Percentiles rank a stretch among this genome's conserved stretches.
phyloP scores from a whole-genome alignment of 768 basidiomycete genomes.

The Rickenella mellea region DNA sequence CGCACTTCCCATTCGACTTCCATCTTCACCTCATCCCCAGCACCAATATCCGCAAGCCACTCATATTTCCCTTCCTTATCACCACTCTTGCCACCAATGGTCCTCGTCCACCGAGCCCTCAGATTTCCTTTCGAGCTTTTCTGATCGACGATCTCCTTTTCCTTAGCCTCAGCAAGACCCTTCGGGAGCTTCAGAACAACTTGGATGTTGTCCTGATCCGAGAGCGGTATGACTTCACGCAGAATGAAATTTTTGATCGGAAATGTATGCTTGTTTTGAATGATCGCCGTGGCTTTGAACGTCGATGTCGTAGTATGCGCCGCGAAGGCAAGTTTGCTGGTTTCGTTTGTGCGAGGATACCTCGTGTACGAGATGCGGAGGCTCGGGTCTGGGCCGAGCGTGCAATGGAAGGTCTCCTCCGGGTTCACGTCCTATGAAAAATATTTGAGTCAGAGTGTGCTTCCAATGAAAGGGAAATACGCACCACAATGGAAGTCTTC shows the following conservation, averaged over 20 bases:
- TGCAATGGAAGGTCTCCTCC: slow-evolving; percentile 43
- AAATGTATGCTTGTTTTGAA: slow-evolving; percentile 33
- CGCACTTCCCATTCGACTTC: slow-evolving; percentile 20
- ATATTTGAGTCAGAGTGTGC: neutral
- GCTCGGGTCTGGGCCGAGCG: slow-evolving; percentile 32
- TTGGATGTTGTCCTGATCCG: slow-evolving; percentile 18
- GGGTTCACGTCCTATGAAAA: slow-evolving; percentile 33
- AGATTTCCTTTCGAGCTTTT: slow-evolving; percentile 12
- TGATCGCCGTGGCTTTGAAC: slow-evolving; percentile 3
- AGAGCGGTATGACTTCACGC: slow-evolving; percentile 18
- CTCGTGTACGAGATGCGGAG: slow-evolving; percentile 30
- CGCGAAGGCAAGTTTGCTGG: slow-evolving; percentile 27
- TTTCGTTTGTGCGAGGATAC: slow-evolving; percentile 36
- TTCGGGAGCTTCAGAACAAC: slow-evolving; percentile 17
- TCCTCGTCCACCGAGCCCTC: slow-evolving; percentile 10
- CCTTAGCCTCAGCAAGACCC: slow-evolving; percentile 14
- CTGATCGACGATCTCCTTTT: slow-evolving; percentile 3
- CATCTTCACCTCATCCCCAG: slow-evolving; percentile 16
- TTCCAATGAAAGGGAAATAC: slow-evolving; percentile 2
- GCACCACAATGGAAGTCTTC: slow-evolving; percentile 12
- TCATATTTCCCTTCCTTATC: slow-evolving; percentile 14
- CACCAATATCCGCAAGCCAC: slow-evolving; percentile 17
- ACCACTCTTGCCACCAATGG: neutral
- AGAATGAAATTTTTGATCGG: slow-evolving; percentile 25
- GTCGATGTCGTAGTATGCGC: slow-evolving; percentile 26